Evolutionary conservation across 352 stramenopile genomes (phyloP), one percentile per base, ranked within the genome.

Genomic region (Pythium folliculosum): DNA sequence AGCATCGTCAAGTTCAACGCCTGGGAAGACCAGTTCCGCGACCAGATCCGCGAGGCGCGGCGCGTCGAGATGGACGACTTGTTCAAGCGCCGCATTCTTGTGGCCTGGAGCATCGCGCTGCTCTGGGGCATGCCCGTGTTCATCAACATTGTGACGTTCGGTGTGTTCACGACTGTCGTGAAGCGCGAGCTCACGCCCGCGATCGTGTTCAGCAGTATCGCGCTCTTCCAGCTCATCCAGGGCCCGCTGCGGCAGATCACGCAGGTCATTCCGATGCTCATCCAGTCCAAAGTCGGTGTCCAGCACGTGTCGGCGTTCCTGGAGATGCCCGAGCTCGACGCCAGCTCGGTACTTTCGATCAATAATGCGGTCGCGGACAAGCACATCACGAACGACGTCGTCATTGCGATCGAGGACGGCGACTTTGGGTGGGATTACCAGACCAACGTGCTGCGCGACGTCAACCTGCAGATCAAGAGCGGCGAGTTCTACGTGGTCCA

Each of bases 1-100:
- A 79, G 84, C 30, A 92, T 97, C 60, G 88, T 98, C 77, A 98
- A 98, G 75, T 91, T 97, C 53, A 97, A 97, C 73, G 88, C 89
- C 1, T 98, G 89, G 90, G 93, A 98, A 63, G 58, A 80, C 37
- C 84, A 86, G 5, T 94, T 98, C 72, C 75, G 75, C n/a, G 84
- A 86, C 40, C 81, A 91, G 16, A 87, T 89, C 25, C 63, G 69
- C 1, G 49, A 63, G 35, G 56, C 65, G 8, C 70, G 80, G 0
- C 27, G 57, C 10, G 57, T 23, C 6, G 80, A 87, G 49, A 56
- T 87, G 48, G 19, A 69, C 2, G 60, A 77, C 25, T 35, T 89
- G 59, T 70, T 78, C 10, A 48, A 47, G 8, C 60, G 73, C 22
- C 75, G 70, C 14, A 70, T 77, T n/a, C 67, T 78, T 35, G 75